These are phyloP conservation scores for Aspergillus unguis DNA, from an alignment of 2,329 filamentous ascomycete species.

Conservation along the genomic window DNA sequence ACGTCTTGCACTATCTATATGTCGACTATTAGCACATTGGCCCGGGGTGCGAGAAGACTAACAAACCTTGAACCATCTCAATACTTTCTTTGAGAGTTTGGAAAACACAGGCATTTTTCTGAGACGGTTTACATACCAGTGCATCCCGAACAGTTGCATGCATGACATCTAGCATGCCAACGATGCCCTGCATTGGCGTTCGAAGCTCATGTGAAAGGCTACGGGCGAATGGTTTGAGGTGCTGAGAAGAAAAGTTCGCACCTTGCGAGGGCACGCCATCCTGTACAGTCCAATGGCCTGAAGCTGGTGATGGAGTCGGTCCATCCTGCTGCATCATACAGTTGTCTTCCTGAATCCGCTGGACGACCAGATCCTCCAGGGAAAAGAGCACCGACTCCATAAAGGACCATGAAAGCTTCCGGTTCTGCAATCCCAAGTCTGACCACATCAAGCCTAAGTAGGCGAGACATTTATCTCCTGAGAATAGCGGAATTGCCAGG, in stretches of 20 bases:
- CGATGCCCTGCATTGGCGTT: constrained; percentile 72
- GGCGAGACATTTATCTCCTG: constrained; percentile 63
- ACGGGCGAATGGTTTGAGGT: constrained; percentile 68
- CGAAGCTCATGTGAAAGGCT: constrained; percentile 69
- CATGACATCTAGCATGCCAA: constrained; percentile 75
- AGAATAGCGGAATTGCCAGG: constrained; percentile 63
- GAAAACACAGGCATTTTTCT: constrained; percentile 55
- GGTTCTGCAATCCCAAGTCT: constrained; percentile 54
- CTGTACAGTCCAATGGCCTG: constrained; percentile 20
- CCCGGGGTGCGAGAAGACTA: neutral
- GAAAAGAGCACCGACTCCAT: constrained; percentile 66
- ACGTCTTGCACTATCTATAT: constrained; percentile 63
- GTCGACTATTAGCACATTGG: constrained; percentile 6
- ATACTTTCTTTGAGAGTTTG: constrained; percentile 65
- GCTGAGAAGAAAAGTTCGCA: constrained; percentile 57
- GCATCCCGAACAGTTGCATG: constrained; percentile 68
- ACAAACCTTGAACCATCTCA: constrained; percentile 64
- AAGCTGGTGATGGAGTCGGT: constrained; percentile 20
- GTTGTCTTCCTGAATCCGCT: constrained; percentile 55
- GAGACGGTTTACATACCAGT: constrained; percentile 52
- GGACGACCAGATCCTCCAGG: constrained; percentile 63
- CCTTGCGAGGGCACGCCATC: constrained; percentile 47
- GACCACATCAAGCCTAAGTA: constrained; percentile 74
- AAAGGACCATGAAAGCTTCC: constrained; percentile 61
- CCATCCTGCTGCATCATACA: constrained; percentile 41